A percentile compares a stretch with the other conserved stretches of the same genome.
phyloP scores from a whole-genome alignment of 257 asterid species.

The Datura wrightii region DNA sequence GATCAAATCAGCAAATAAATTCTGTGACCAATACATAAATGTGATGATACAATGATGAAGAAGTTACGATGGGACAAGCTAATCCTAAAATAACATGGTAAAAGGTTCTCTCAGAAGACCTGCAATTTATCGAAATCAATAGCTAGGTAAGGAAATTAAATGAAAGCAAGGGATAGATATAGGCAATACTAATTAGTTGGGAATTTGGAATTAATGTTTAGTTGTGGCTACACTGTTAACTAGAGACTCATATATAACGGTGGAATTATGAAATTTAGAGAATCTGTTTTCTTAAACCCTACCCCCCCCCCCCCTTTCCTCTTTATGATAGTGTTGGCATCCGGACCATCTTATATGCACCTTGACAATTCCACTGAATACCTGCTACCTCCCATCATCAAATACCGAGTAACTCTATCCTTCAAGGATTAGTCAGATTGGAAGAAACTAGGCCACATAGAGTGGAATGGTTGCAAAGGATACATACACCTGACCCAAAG shows the following conservation, averaged over 20 bases:
- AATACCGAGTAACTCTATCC: neutral
- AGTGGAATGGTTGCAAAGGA: neutral
- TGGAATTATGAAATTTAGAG: neutral
- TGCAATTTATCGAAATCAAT: neutral
- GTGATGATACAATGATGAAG: neutral
- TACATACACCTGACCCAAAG: neutral
- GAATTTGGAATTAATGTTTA: neutral
- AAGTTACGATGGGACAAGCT: slow-evolving; percentile 9
- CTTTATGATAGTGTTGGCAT: neutral
- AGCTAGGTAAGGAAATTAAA: neutral
- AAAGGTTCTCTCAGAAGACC: neutral
- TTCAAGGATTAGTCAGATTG: neutral
- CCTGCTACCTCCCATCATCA: neutral
- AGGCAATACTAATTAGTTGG: neutral
- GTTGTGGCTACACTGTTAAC: neutral
- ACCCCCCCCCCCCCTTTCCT: neutral
- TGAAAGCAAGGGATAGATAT: neutral
- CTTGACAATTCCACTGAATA: neutral
- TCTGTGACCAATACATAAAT: neutral
- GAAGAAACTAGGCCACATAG: neutral
- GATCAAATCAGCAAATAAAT: neutral
- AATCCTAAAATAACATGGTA: slow-evolving; percentile 9
- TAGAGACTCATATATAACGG: neutral
- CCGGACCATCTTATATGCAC: neutral
- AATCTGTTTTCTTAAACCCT: neutral